Base-by-base conservation (phyloP, 2,329 filamentous ascomycete genomes). In the Hymenoscyphus repandus region DNA sequence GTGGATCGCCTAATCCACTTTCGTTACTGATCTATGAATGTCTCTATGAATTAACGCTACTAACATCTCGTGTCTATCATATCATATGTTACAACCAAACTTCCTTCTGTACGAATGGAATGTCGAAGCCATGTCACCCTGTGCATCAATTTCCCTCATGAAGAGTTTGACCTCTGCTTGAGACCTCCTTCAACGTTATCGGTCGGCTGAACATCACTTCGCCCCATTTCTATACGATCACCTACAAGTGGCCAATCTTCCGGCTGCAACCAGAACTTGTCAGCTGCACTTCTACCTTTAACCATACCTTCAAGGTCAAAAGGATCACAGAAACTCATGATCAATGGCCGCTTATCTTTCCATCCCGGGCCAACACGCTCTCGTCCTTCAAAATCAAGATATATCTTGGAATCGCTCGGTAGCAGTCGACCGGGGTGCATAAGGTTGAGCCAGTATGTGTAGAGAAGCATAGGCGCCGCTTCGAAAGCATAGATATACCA, bases 401-500 rank as follows among this genome's bases (percentile, higher is more conserved):
- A 47, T 30, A 12, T 15, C 18, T 51, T 56, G 9, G n/a, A 13
- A 17, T 54, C 22, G 10, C 6, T 13, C 5, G 68, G 66, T 22
- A 70, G 51, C 41, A 58, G 60, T 31, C 59, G 58, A n/a, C 66
- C 68, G 5, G 67, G 68, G 50, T 69, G 68, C 27, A 69, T 53
- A n/a, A 68, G 12, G 20, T 67, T 69, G 7, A 70, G 53, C 65
- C 65, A 69, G 20, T 58, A 64, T 1, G 64, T 67, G 22, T 64
- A 69, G 1, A 70, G 45, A 12, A 68, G 54, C 62, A 70, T 69
- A 0, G 64, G 65, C 0, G 65, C 66, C 1, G 64, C 63, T 47
- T 70, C 68, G 47, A 70, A 69, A 11, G 56, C 63, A 50, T 65
- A 70, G 6, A 70, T 51, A 30, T 64, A 70, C 68, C 68, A 70